These are phyloP conservation scores for Orbilia quercus DNA, from an alignment of 2,329 filamentous ascomycete species.

Conservation along the genomic window DNA sequence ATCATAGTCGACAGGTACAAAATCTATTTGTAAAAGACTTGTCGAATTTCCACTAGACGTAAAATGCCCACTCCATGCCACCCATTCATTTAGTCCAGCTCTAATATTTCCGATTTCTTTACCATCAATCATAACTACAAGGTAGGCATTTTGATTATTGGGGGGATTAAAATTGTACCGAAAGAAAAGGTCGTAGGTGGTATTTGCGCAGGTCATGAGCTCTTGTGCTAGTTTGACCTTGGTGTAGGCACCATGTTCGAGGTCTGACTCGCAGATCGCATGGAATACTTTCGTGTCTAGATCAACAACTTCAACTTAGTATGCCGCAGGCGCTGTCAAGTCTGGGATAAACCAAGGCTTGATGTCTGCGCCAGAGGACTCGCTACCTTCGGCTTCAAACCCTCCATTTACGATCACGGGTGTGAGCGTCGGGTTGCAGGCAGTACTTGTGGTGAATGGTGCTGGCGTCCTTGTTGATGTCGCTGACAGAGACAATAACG, in stretches of 20 bases:
- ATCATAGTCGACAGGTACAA: slow-evolving; percentile 28
- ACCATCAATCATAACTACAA: slow-evolving; percentile 24
- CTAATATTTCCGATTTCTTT: slow-evolving; percentile 30
- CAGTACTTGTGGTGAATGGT: slow-evolving; percentile 4
- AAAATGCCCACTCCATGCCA: slow-evolving; percentile 24
- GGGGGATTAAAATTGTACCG: slow-evolving; percentile 23
- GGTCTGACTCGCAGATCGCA: slow-evolving; percentile 27
- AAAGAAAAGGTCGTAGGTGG: slow-evolving; percentile 27
- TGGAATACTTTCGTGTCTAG: slow-evolving; percentile 26
- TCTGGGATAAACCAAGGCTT: slow-evolving; percentile 36
- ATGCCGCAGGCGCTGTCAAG: slow-evolving; percentile 32
- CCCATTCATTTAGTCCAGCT: slow-evolving; percentile 10
- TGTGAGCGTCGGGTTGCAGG: slow-evolving; percentile 15
- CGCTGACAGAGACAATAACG: too few relatives aligned
- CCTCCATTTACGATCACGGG: slow-evolving; percentile 25
- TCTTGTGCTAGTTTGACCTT: slow-evolving; percentile 45
- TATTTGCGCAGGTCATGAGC: slow-evolving; percentile 13
- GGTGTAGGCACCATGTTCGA: slow-evolving; percentile 31
- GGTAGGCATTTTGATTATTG: slow-evolving; percentile 22
- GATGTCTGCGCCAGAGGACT: slow-evolving; percentile 20
- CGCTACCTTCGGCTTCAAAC: slow-evolving; percentile 13
- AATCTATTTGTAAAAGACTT: slow-evolving; percentile 28
- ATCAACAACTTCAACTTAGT: slow-evolving; percentile 27
- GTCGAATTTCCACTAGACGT: slow-evolving; percentile 10
- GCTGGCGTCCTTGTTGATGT: not conserved